Percentiles rank a stretch among this genome's conserved stretches.
Evolutionary conservation across 495 filamentous ascomycete species (phyloP).

Genomic region (Tuber indicum): DNA sequence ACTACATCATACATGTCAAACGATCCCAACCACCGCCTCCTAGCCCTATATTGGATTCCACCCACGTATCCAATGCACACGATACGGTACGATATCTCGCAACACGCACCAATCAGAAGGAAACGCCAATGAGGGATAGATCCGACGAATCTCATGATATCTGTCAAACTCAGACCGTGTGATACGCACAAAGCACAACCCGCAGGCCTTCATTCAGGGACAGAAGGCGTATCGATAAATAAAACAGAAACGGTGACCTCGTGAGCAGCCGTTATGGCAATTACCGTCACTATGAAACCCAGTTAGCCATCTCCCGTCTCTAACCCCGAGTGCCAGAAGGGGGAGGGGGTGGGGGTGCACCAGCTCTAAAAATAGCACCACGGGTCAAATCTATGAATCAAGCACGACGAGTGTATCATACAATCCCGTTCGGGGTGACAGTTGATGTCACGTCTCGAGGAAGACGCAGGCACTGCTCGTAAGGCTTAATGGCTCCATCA

Average conservation of each 20-base stretch:
- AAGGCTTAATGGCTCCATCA: background rate
- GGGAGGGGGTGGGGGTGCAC: background rate
- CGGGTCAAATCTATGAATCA: background rate
- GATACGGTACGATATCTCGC: background rate
- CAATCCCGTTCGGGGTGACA: background rate
- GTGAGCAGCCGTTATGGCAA: background rate
- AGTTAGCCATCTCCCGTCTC: background rate
- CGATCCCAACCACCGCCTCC: background rate
- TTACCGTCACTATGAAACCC: background rate
- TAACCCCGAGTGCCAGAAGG: background rate
- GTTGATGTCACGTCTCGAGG: background rate
- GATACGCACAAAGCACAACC: background rate
- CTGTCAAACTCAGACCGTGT: background rate
- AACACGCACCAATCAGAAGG: background rate
- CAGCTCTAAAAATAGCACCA: background rate
- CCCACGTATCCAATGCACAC: background rate
- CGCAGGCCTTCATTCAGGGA: background rate
- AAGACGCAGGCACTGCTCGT: background rate
- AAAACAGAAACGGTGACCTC: background rate
- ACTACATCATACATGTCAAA: background rate
- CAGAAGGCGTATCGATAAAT: background rate
- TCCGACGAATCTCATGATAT: background rate
- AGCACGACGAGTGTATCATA: constrained; percentile 2
- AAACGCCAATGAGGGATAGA: background rate
- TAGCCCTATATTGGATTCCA: background rate